phyloP scores from a whole-genome alignment of 2,329 filamentous ascomycete genomes.

The Colletotrichum endophyticum region DNA sequence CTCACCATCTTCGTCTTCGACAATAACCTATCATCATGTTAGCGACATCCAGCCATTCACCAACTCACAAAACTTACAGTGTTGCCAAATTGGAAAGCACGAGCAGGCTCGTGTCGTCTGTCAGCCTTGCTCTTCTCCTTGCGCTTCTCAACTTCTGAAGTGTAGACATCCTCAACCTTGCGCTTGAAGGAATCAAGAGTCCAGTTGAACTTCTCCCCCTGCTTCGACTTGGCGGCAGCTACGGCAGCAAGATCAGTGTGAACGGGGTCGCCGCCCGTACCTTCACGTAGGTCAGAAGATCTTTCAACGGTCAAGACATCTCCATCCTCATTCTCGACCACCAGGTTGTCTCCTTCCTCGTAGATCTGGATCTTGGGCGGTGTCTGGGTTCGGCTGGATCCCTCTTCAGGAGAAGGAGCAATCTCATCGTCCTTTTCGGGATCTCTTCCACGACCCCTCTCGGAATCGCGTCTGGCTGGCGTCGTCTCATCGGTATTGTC shows the following conservation, averaged over 20 bases:
- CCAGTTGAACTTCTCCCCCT: conserved; percentile 39
- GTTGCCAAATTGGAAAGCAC: conserved; percentile 85
- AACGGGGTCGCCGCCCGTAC: background rate
- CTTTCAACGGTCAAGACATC: conserved; percentile 78
- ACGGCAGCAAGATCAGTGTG: background rate
- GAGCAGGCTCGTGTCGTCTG: conserved; percentile 72
- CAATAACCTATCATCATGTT: conserved; percentile 69
- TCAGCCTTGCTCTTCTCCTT: conserved; percentile 63
- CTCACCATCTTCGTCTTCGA: conserved; percentile 86
- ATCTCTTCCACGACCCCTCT: conserved; percentile 7
- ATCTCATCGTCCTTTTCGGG: conserved; percentile 15
- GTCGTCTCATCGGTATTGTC: conserved; percentile 24
- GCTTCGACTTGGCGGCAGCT: conserved; percentile 28
- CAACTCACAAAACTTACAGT: conserved; percentile 53
- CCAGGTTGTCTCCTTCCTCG: conserved; percentile 77
- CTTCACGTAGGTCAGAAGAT: conserved; percentile 32
- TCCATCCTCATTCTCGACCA: conserved; percentile 86
- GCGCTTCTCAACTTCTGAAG: conserved; percentile 66
- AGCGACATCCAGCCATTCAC: conserved; percentile 19
- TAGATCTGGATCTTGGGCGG: conserved; percentile 67
- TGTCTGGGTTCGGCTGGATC: conserved; percentile 4
- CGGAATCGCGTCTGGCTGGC: background rate
- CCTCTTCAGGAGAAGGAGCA: conserved; percentile 10
- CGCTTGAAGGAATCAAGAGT: conserved; percentile 53
- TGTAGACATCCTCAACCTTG: conserved; percentile 56